Evolutionary conservation across 208 protist species (phyloP).

Genomic region (Kentomonas sorsogonicus): DNA sequence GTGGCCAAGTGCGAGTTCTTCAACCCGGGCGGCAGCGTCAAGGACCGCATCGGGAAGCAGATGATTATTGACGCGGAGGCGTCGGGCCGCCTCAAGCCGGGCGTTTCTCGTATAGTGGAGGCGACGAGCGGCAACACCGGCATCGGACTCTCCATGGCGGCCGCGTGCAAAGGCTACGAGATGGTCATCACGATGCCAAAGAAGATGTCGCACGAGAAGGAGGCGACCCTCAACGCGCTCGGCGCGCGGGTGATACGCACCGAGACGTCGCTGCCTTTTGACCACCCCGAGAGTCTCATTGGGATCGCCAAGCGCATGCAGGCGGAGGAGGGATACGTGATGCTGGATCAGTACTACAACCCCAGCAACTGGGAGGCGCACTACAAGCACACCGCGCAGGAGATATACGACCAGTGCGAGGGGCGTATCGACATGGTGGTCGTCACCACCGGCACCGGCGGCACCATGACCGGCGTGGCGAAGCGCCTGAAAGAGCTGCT

Average conservation of each 20-base stretch:
- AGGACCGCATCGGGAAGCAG: constrained; percentile 96
- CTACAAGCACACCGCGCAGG: constrained; percentile 94
- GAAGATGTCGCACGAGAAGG: constrained; percentile 98
- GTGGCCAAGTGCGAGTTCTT: constrained; percentile 91
- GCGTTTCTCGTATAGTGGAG: constrained; percentile 95
- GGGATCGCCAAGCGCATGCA: constrained; percentile 90
- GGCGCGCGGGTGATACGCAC: constrained; percentile 96
- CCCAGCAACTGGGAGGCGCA: constrained; percentile 93
- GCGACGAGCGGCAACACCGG: constrained; percentile 96
- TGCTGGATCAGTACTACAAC: constrained; percentile 97
- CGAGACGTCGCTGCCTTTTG: constrained; percentile 92
- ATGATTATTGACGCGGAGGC: constrained; percentile 95
- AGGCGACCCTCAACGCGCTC: constrained; percentile 83
- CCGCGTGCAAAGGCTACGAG: constrained; percentile 92
- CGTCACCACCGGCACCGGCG: constrained; percentile 93
- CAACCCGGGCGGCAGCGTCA: constrained; percentile 94
- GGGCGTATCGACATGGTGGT: constrained; percentile 96
- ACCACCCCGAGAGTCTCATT: constrained; percentile 96
- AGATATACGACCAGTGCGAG: constrained; percentile 93
- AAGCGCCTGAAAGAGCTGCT: constrained; percentile 58
- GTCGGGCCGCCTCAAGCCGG: constrained; percentile 88
- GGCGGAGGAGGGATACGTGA: constrained; percentile 92
- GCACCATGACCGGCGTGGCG: constrained; percentile 95
- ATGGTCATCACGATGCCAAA: constrained; percentile 98
- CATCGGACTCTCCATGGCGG: constrained; percentile 95